phyloP scores from a whole-genome alignment of 2,329 filamentous ascomycete genomes.

The Aspergillus sp. region DNA sequence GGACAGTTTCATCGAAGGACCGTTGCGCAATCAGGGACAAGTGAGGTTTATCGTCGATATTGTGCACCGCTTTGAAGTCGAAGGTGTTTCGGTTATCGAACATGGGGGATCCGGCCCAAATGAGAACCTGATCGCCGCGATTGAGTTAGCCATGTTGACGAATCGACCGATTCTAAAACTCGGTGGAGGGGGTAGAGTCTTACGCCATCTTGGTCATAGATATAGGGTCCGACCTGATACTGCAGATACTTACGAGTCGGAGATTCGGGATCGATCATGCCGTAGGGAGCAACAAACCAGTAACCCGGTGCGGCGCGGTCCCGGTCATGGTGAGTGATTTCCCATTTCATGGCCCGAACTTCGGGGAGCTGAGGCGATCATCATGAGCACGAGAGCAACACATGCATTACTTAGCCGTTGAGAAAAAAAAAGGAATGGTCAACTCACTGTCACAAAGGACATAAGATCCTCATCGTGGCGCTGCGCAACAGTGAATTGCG shows the following conservation, averaged over 20 bases:
- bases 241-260: constrained; percentile 35
- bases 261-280: constrained; percentile 29
- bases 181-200: constrained; percentile 13
- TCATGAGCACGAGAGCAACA: neutral
- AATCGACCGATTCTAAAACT: neutral
- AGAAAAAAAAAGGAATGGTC: neutral
- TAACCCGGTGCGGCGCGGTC: constrained; percentile 44
- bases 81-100: constrained; percentile 50
- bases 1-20: constrained; percentile 36
- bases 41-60: constrained; percentile 46
- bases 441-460: constrained; percentile 23
- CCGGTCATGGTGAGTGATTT: constrained; percentile 30
- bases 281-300: constrained; percentile 52
- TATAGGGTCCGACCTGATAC: constrained; percentile 51
- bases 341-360: constrained; percentile 28
- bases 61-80: constrained; percentile 46
- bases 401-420: no score
- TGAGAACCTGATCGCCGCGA: constrained; percentile 26
- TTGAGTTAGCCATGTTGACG: neutral
- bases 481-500: neutral
- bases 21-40: constrained; percentile 47
- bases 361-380: constrained; percentile 24
- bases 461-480: constrained; percentile 16
- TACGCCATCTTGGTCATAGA: constrained; percentile 52
- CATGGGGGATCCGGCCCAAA: constrained; percentile 50